These are phyloP conservation scores for Hemisphaericaspora lyxosophila DNA, from an alignment of 1,139 yeast genomes.

Conservation along the genomic window DNA sequence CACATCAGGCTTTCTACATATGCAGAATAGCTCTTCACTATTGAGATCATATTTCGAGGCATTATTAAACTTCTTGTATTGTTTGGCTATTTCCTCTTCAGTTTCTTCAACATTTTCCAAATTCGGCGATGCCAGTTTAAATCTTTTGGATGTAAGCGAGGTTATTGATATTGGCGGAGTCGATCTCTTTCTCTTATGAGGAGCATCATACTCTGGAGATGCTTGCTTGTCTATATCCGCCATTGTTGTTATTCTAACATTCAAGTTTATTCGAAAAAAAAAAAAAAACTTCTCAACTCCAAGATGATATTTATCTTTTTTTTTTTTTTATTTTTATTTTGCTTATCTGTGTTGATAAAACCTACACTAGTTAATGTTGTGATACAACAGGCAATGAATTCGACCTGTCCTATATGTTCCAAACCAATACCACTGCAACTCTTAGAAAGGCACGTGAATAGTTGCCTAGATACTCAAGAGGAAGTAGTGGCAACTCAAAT, in stretches of 20 bases:
- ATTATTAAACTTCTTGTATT: slow-evolving; percentile 41
- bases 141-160: background rate
- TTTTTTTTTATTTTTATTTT: no score
- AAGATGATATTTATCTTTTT: no score
- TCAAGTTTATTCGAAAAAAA: no score
- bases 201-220: slow-evolving; percentile 3
- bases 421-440: slow-evolving; percentile 21
- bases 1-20: slow-evolving; percentile 75
- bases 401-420: slow-evolving; percentile 39
- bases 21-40: slow-evolving; percentile 71
- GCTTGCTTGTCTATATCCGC: background rate
- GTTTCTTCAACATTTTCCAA: slow-evolving; percentile 19
- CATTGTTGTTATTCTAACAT: no score
- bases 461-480: slow-evolving; percentile 28
- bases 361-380: no score
- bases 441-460: slow-evolving; percentile 44
- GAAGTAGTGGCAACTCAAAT: slow-evolving; percentile 7
- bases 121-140: slow-evolving; percentile 4
- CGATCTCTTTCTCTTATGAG: slow-evolving; percentile 4
- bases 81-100: slow-evolving; percentile 43
- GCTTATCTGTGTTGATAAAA: no score
- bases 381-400: slow-evolving; percentile 5
- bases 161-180: slow-evolving; percentile 6
- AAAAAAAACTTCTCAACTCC: no score
- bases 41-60: slow-evolving; percentile 48